Conservation (phyloP, 306 rosid genomes). For the Cucurbita pepo region DNA sequence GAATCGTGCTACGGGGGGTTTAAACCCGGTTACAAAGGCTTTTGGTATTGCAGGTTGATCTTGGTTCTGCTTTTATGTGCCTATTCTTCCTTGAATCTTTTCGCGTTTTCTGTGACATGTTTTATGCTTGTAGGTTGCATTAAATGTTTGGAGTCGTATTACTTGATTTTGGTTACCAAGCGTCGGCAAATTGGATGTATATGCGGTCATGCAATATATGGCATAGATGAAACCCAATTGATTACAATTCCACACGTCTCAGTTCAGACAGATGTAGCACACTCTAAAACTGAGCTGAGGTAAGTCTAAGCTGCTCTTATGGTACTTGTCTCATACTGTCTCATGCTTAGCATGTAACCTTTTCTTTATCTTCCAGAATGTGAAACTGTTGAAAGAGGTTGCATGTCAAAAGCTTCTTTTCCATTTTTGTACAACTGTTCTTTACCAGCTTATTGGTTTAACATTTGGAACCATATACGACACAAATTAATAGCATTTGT, state of each 20-base stretch:
- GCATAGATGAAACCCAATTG: conserved; percentile 70
- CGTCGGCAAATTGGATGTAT: conserved; percentile 79
- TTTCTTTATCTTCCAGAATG: not conserved
- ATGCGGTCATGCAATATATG: conserved; percentile 82
- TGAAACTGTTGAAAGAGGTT: not conserved
- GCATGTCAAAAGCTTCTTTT: not conserved
- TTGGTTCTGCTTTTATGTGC: not conserved
- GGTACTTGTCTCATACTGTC: not conserved
- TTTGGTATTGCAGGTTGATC: conserved; percentile 73
- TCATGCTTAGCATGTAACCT: not conserved
- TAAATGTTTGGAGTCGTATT: conserved; percentile 80
- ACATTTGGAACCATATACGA: not conserved
- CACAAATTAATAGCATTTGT: not conserved
- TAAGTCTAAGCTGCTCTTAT: conserved; percentile 1
- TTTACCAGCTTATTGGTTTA: not conserved
- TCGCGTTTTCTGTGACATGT: not conserved
- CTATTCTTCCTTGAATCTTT: not conserved
- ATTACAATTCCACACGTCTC: conserved; percentile 71
- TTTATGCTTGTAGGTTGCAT: conserved; percentile 49
- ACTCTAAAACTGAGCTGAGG: conserved; percentile 81
- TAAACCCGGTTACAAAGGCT: conserved; percentile 49
- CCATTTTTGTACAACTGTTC: not conserved
- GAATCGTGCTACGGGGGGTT: conserved; percentile 79
- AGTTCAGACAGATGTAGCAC: conserved; percentile 71
- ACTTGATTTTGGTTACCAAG: conserved; percentile 74